Percentiles rank a stretch among this genome's conserved stretches.
These are phyloP conservation scores for Yamadazyma diddensiae DNA, from an alignment of 1,139 yeast species.

Conservation along the genomic window DNA sequence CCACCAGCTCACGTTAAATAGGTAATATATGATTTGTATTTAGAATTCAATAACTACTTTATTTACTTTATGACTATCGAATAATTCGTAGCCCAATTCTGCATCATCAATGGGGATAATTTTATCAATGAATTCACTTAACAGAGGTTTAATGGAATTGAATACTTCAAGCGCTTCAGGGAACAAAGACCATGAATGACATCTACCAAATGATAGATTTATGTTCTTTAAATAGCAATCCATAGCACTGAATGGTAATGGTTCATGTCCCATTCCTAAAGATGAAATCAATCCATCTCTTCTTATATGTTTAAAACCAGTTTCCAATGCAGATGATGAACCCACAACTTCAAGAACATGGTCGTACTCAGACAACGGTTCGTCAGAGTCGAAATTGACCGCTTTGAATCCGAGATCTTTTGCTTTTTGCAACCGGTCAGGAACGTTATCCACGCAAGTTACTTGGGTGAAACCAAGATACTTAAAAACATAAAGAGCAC, in stretches of 20 bases:
- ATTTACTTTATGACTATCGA: slow-evolving; percentile 53
- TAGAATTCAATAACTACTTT: slow-evolving; percentile 48
- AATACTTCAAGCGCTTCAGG: slow-evolving; percentile 52
- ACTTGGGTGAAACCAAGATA: slow-evolving; percentile 45
- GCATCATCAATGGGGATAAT: slow-evolving; percentile 44
- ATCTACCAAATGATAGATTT: slow-evolving; percentile 60
- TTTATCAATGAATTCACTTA: slow-evolving; percentile 48
- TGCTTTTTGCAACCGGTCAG: slow-evolving; percentile 47
- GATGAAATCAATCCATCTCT: slow-evolving; percentile 59
- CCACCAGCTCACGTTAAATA: slow-evolving; percentile 17
- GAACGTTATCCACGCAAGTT: slow-evolving; percentile 52
- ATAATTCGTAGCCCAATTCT: slow-evolving; percentile 45
- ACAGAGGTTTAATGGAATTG: slow-evolving; percentile 40
- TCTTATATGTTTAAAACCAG: slow-evolving; percentile 54
- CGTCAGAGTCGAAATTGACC: slow-evolving; percentile 37
- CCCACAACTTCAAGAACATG: slow-evolving; percentile 62
- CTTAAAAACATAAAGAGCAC: slow-evolving; percentile 48
- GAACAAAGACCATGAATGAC: slow-evolving; percentile 60
- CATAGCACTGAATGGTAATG: slow-evolving; percentile 55
- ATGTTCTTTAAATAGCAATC: slow-evolving; percentile 59
- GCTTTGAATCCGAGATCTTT: slow-evolving; percentile 42
- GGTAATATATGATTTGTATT: background rate
- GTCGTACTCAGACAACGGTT: slow-evolving; percentile 43
- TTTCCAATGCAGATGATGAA: slow-evolving; percentile 44
- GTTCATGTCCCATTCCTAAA: slow-evolving; percentile 62